Percentiles rank a stretch among this genome's conserved stretches.
Evolutionary conservation across 129 eudicot genomes (phyloP).

Genomic region (Heracleum sosnowskyi): DNA sequence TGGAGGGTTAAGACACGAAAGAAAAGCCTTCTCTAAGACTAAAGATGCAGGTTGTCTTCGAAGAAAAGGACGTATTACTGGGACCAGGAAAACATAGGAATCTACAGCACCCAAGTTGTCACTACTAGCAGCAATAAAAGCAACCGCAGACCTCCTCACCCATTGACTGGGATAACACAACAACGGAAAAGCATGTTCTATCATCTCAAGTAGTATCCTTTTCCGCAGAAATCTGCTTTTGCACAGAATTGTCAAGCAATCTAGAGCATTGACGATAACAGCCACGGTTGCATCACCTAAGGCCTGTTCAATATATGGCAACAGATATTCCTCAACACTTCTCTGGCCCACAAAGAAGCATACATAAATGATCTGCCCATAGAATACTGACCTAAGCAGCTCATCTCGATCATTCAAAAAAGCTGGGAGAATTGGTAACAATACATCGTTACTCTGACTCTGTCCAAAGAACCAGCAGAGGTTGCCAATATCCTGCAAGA

Average conservation of each 20-base stretch:
- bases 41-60: slow-evolving; percentile 86
- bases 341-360: slow-evolving; percentile 95
- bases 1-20: slow-evolving; percentile 78
- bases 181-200: slow-evolving; percentile 79
- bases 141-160: slow-evolving; percentile 79
- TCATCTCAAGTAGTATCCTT: slow-evolving; percentile 73
- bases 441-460: slow-evolving; percentile 78
- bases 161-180: slow-evolving; percentile 92
- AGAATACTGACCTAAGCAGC: slow-evolving; percentile 77
- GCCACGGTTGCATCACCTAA: slow-evolving; percentile 72
- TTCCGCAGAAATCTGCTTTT: slow-evolving; percentile 64
- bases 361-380: slow-evolving; percentile 72
- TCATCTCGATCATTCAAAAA: slow-evolving; percentile 89
- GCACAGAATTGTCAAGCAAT: slow-evolving; percentile 73
- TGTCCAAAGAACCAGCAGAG: slow-evolving; percentile 97
- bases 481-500: slow-evolving; percentile 77
- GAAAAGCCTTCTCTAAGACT: slow-evolving; percentile 66
- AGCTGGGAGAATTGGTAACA: slow-evolving; percentile 90
- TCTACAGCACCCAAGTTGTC: slow-evolving; percentile 87
- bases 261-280: slow-evolving; percentile 74
- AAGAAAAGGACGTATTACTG: slow-evolving; percentile 79
- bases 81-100: slow-evolving; percentile 86
- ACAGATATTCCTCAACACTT: slow-evolving; percentile 95
- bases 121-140: slow-evolving; percentile 85
- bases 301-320: slow-evolving; percentile 95